Evolutionary conservation across 2,329 filamentous ascomycete species (phyloP), one percentile per base, ranked within the genome.

Genomic region (Paecilomyces sp.): DNA sequence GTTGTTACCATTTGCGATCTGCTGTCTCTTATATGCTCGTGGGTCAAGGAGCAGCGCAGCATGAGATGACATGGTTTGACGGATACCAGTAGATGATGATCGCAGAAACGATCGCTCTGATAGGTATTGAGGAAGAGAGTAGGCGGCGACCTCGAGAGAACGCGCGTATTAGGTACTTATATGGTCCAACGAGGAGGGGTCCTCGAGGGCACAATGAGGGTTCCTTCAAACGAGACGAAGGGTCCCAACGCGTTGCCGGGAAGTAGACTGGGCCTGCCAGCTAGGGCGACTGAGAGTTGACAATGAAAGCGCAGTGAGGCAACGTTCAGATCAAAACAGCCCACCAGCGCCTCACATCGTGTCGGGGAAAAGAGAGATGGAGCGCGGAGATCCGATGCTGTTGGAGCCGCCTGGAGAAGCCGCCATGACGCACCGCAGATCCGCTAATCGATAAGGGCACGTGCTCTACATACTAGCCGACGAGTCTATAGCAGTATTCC

Each of bases 1-100:
- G 60, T 58, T 52, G 54, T 68, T 71, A 76, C 75, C 74, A 66
- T 72, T 73, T 9, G 66, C 64, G n/a, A 34, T 55, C 34, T 60
- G 54, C 36, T 72, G 71, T 61, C 73, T 75, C 61, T 69, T 77
- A 60, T 75, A 72, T 33, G 69, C 70, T 64, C 76, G 76, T 15
- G 78, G 77, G 63, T 80, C 72, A 59, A 79, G 66, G 31, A 79
- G 71, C 70, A 78, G 71, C 51, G 74, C 75, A 34, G 77, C 74
- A 57, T 74, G 70, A 34, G 73, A 73, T 51, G 72, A 72, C 75
- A 77, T 77, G 58, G 36, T 13, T 47, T n/a, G n/a, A 18, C 15
- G 9, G 41, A 47, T 47, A n/a, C n/a, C 6, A 47, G 15, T 18
- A 18, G 41, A 22, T 9, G 7, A 9, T 22, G 18, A 9, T 18